These are phyloP conservation scores for Acanthamoeba culbertsoni DNA, from an alignment of 208 protist species.

Conservation along the genomic window DNA sequence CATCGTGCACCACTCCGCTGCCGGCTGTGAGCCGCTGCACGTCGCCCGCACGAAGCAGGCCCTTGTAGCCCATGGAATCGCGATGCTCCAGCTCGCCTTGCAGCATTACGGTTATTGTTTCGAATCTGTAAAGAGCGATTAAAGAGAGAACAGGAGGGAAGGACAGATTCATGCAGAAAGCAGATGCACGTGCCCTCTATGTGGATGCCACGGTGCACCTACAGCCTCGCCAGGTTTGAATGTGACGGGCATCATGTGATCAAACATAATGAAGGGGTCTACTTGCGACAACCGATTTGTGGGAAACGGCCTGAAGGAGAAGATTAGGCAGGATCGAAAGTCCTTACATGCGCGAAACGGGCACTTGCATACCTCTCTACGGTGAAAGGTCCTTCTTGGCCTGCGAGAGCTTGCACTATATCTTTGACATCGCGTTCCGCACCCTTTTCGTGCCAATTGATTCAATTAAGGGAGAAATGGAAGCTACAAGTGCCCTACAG, in stretches of 20 bases:
- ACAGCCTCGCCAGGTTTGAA: constrained; percentile 58
- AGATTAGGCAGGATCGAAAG: too few species aligned
- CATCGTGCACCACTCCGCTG: constrained; percentile 88
- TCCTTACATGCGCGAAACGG: too few species aligned
- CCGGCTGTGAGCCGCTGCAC: constrained; percentile 93
- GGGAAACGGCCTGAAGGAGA: background rate
- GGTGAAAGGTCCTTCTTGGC: background rate
- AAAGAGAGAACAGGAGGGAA: background rate
- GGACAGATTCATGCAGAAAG: background rate
- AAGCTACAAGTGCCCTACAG: too few species aligned
- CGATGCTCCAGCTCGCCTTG: constrained; percentile 86
- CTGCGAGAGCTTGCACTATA: background rate
- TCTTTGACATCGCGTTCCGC: background rate
- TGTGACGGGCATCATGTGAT: constrained; percentile 65
- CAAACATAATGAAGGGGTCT: constrained; percentile 78
- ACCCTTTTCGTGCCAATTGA: background rate
- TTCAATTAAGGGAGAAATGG: background rate
- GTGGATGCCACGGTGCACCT: constrained; percentile 88
- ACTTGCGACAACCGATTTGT: constrained; percentile 27
- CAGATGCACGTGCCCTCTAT: constrained; percentile 77
- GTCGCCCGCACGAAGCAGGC: constrained; percentile 83
- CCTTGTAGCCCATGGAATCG: constrained; percentile 84
- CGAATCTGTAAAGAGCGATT: constrained; percentile 79
- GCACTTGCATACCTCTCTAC: constrained; percentile 35
- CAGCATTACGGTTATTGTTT: constrained; percentile 88